A percentile compares a stretch with the other conserved stretches of the same genome.
Conservation (phyloP, 805 yeast species). For the Scheffersomyces lignosus region DNA sequence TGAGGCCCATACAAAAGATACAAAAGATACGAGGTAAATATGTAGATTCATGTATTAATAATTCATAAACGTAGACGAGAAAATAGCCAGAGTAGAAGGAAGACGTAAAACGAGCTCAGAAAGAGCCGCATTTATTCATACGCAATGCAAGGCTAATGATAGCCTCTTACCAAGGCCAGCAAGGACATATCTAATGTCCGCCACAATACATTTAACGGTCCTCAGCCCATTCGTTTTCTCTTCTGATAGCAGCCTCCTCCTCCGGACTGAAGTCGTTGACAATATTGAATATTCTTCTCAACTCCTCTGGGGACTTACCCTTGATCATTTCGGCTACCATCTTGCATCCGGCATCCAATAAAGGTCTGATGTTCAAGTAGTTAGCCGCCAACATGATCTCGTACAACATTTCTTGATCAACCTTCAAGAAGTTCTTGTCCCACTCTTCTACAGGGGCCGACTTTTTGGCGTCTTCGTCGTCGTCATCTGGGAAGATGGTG, state of each 20-base stretch:
- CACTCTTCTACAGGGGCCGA: constrained; percentile 93
- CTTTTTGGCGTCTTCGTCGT: constrained; percentile 80
- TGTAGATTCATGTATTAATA: no score
- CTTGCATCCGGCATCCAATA: constrained; percentile 77
- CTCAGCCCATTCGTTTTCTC: constrained; percentile 91
- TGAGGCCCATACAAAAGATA: no score
- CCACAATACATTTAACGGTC: constrained; percentile 50
- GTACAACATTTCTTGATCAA: constrained; percentile 87
- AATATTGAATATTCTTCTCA: constrained; percentile 75
- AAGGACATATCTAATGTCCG: no score
- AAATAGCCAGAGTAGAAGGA: no score
- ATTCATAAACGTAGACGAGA: no score
- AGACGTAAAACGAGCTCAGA: no score
- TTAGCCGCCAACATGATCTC: constrained; percentile 83
- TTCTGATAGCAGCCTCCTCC: constrained; percentile 83
- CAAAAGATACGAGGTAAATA: no score
- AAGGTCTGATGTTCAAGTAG: constrained; percentile 71
- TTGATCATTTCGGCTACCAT: constrained; percentile 83
- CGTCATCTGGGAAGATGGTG: constrained; percentile 68
- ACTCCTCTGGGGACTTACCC: constrained; percentile 77
- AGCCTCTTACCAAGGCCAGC: no score
- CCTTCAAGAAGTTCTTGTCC: constrained; percentile 92
- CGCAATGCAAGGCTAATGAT: no score
- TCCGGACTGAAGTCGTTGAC: constrained; percentile 84
- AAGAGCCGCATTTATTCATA: no score